phyloP scores from a whole-genome alignment of 108 stramenopile species.

The Cafeteria roenbergensis region DNA sequence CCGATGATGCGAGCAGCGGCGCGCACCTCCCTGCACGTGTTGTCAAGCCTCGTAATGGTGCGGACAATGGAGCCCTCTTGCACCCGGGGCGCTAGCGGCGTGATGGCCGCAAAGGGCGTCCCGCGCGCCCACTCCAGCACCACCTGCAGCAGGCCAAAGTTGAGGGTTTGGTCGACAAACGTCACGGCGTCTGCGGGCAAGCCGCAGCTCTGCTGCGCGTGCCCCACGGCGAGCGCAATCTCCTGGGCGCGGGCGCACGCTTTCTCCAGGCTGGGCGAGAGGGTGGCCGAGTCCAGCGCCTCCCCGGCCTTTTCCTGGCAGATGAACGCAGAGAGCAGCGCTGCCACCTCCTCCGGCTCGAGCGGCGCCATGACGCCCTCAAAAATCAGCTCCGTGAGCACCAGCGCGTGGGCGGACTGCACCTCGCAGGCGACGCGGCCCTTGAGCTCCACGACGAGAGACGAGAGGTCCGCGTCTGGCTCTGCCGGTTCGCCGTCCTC shows the following conservation, averaged over 20 bases:
- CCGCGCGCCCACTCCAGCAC: conserved; percentile 96
- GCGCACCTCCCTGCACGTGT: conserved; percentile 85
- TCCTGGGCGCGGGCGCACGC: conserved; percentile 58
- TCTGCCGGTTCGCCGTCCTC: conserved; percentile 2
- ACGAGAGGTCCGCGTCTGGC: neutral
- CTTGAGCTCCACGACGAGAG: conserved; percentile 70
- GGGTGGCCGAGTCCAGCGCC: conserved; percentile 47
- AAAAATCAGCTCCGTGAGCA: conserved; percentile 90
- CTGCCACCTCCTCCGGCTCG: conserved; percentile 82
- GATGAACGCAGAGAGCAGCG: conserved; percentile 70
- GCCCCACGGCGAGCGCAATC: conserved; percentile 59
- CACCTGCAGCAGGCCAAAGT: conserved; percentile 84
- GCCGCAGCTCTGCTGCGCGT: conserved; percentile 63
- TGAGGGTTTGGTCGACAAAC: conserved; percentile 58
- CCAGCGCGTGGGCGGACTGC: conserved; percentile 78
- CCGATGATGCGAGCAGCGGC: conserved; percentile 87
- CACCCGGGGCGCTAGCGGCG: conserved; percentile 51
- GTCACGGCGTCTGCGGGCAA: conserved; percentile 63
- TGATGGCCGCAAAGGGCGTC: conserved; percentile 76
- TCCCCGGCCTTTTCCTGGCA: conserved; percentile 63
- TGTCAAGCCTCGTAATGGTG: conserved; percentile 79
- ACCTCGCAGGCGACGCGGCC: conserved; percentile 87
- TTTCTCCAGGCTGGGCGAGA: conserved; percentile 52
- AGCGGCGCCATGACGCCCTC: conserved; percentile 79
- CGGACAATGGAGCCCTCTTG: conserved; percentile 93